Conservation (phyloP, 345 rosid genomes). For the Sisymbrium altissimum region DNA sequence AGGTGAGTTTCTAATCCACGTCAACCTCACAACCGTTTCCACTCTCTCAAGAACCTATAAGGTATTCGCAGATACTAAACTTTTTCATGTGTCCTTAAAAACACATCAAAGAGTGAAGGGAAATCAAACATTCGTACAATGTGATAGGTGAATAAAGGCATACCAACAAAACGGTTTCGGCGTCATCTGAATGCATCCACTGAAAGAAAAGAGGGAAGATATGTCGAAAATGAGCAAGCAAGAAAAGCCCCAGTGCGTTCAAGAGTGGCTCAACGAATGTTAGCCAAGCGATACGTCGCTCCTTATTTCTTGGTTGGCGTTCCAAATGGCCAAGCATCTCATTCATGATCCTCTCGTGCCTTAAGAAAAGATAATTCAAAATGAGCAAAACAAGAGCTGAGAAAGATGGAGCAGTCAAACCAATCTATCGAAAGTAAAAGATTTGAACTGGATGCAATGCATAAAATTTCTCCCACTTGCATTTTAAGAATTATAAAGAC, state of each 20-base stretch:
- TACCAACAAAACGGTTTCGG: constrained; percentile 79
- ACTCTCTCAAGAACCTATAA: constrained; percentile 74
- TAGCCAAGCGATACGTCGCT: constrained; percentile 66
- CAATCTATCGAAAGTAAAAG: too few relatives aligned
- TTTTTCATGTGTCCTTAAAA: too few relatives aligned
- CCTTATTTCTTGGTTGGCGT: constrained; percentile 80
- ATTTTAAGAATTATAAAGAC: too few relatives aligned
- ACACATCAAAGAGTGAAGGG: background rate
- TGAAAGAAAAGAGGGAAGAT: constrained; percentile 74
- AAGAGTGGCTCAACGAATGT: constrained; percentile 62
- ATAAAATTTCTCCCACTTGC: too few relatives aligned
- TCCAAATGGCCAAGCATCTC: constrained; percentile 88
- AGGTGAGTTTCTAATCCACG: constrained; percentile 88
- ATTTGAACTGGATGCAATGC: too few relatives aligned
- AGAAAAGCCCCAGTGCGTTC: constrained; percentile 56
- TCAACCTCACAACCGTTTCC: constrained; percentile 51
- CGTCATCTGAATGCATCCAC: constrained; percentile 88
- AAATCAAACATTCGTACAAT: background rate
- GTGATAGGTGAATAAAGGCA: background rate
- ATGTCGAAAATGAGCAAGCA: constrained; percentile 72
- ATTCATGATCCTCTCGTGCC: constrained; percentile 68
- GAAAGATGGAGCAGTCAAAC: background rate
- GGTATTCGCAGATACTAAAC: too few relatives aligned
- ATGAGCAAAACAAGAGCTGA: background rate
- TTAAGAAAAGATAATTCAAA: constrained; percentile 7